Evolutionary conservation across 768 basidiomycete species (phyloP).

Genomic region (Tylopilus intermedius): DNA sequence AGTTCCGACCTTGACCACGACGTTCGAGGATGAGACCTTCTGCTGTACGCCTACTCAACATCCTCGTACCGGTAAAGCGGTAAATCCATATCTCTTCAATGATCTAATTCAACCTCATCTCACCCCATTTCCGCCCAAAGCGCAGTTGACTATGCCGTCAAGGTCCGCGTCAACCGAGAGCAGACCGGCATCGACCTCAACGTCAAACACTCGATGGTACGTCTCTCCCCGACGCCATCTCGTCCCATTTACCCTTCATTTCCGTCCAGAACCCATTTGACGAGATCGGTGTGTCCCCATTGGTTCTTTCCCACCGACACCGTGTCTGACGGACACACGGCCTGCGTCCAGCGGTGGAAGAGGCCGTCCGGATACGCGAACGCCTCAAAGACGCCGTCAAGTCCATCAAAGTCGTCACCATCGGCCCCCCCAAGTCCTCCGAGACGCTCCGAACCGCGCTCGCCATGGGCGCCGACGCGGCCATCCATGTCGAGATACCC

Average conservation of each 20-base stretch:
- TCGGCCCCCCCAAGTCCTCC: constrained; percentile 83
- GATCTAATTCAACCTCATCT: background rate
- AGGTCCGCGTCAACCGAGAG: constrained; percentile 93
- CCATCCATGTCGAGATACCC: constrained; percentile 82
- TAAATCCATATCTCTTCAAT: constrained; percentile 24
- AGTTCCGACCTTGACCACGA: constrained; percentile 16
- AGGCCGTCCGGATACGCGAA: constrained; percentile 92
- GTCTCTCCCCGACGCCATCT: constrained; percentile 16
- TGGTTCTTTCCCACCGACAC: background rate
- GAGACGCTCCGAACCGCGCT: constrained; percentile 94
- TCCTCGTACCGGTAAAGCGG: constrained; percentile 94
- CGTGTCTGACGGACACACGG: background rate
- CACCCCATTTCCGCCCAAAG: constrained; percentile 35
- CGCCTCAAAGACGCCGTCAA: constrained; percentile 69
- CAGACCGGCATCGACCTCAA: constrained; percentile 95
- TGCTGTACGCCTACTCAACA: constrained; percentile 67
- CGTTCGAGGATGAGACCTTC: constrained; percentile 63
- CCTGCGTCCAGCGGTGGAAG: constrained; percentile 73
- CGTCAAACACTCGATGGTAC: constrained; percentile 98
- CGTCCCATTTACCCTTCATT: background rate
- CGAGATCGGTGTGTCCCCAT: constrained; percentile 73
- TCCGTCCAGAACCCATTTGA: constrained; percentile 87
- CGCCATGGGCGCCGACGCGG: constrained; percentile 95
- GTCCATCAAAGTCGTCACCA: constrained; percentile 88
- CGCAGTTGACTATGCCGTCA: constrained; percentile 95